phyloP scores from a whole-genome alignment of 2,329 filamentous ascomycete genomes.

The Gnomoniopsis sp. region DNA sequence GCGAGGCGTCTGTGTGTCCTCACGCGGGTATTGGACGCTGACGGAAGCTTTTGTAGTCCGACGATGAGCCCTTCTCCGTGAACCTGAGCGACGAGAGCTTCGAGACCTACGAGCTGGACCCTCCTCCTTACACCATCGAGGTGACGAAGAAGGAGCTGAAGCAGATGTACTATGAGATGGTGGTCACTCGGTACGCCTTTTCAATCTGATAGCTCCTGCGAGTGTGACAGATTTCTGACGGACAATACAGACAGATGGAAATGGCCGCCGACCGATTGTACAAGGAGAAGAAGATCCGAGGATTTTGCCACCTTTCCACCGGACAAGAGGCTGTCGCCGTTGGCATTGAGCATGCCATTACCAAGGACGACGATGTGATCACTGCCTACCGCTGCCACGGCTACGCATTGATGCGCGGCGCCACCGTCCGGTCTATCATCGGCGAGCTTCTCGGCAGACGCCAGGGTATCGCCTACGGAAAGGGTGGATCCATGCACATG shows the following conservation, averaged over 20 bases:
- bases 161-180: slow-evolving; percentile 99
- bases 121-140: slow-evolving; percentile 85
- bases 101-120: slow-evolving; percentile 98
- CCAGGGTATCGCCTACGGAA: slow-evolving; percentile 96
- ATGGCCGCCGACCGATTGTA: slow-evolving; percentile 98
- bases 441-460: slow-evolving; percentile 92
- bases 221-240: slow-evolving; percentile 14
- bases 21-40: slow-evolving; percentile 20
- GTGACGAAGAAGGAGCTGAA: slow-evolving; percentile 98
- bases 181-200: slow-evolving; percentile 72
- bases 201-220: not conserved
- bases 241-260: slow-evolving; percentile 83
- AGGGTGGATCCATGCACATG: slow-evolving; percentile 99
- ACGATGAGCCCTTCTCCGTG: slow-evolving; percentile 90
- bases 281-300: slow-evolving; percentile 99
- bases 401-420: slow-evolving; percentile 95
- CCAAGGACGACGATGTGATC: slow-evolving; percentile 88
- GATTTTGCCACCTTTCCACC: slow-evolving; percentile 98
- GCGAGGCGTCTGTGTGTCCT: not conserved
- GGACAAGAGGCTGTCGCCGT: slow-evolving; percentile 97
- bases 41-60: slow-evolving; percentile 58
- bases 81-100: slow-evolving; percentile 97
- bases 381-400: slow-evolving; percentile 99
- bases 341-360: slow-evolving; percentile 95
- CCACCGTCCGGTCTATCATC: slow-evolving; percentile 85